These are phyloP conservation scores for Fusarium subtropicale DNA, from an alignment of 2,329 filamentous ascomycete species.

Conservation along the genomic window DNA sequence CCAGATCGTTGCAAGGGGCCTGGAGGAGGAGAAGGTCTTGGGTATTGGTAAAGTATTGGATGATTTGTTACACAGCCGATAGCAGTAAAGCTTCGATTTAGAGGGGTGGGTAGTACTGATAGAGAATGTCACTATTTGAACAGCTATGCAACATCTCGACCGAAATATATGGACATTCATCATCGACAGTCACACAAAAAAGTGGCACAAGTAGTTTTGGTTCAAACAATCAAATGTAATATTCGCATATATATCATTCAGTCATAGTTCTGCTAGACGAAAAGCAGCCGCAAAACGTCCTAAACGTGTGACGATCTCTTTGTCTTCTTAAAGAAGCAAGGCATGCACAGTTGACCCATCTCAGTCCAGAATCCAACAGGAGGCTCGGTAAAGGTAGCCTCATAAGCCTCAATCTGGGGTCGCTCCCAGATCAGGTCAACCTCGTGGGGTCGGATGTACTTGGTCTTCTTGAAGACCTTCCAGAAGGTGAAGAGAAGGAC, in stretches of 20 bases:
- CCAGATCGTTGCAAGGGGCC: conserved; percentile 19
- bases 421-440: conserved; percentile 70
- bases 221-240: conserved; percentile 7
- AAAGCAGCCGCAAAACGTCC: background rate
- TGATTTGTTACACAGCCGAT: background rate
- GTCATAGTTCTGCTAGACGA: background rate
- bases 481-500: conserved; percentile 66
- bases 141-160: background rate
- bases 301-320: conserved; percentile 24
- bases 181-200: background rate
- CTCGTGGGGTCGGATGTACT: conserved; percentile 63
- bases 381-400: conserved; percentile 60
- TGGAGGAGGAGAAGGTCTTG: conserved; percentile 37
- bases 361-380: conserved; percentile 67
- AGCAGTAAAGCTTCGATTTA: accelerated
- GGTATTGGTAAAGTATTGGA: conserved; percentile 26
- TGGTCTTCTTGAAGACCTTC: conserved; percentile 72
- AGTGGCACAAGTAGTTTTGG: background rate
- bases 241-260: conserved; percentile 19
- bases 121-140: background rate
- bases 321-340: conserved; percentile 49
- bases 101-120: too few relatives aligned
- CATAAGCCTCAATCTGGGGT: conserved; percentile 68
- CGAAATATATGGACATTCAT: background rate
- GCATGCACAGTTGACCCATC: conserved; percentile 58